phyloP scores from a whole-genome alignment of 163 green algal species.

The Trebouxia gelatinosa region DNA sequence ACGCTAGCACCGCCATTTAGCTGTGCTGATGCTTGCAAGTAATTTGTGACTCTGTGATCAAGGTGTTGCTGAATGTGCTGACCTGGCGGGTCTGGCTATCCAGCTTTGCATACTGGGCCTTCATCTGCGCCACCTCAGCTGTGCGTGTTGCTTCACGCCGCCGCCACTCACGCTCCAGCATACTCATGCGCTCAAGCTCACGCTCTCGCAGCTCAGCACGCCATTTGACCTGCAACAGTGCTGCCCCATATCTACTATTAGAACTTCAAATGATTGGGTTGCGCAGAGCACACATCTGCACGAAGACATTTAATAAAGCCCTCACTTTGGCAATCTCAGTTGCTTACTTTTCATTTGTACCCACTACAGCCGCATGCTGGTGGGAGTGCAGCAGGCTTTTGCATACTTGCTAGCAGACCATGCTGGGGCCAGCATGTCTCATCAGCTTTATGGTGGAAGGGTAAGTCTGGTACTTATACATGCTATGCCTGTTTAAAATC shows the following conservation, averaged over 20 bases:
- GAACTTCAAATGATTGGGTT: too few relatives aligned
- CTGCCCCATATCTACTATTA: too few relatives aligned
- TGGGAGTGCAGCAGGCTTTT: too few relatives aligned
- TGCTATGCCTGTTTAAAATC: too few relatives aligned
- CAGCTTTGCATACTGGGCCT: slow-evolving; percentile 49
- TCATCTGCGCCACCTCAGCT: slow-evolving; percentile 49
- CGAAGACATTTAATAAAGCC: too few relatives aligned
- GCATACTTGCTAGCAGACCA: too few relatives aligned
- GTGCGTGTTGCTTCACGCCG: slow-evolving; percentile 59
- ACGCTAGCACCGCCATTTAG: too few relatives aligned
- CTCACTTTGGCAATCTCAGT: too few relatives aligned
- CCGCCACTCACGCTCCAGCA: slow-evolving; percentile 75
- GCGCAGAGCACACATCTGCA: too few relatives aligned
- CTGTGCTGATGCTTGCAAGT: neutral
- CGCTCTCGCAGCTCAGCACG: slow-evolving; percentile 57
- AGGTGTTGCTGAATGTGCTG: neutral
- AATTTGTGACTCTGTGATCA: neutral
- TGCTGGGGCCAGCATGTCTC: too few relatives aligned
- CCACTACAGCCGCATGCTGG: neutral
- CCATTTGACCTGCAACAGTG: slow-evolving; percentile 49
- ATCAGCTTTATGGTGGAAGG: too few relatives aligned
- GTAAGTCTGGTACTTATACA: too few relatives aligned
- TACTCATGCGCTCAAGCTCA: slow-evolving; percentile 70
- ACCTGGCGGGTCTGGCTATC: slow-evolving; percentile 36
- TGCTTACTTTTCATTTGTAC: neutral